Evolutionary conservation across 805 yeast genomes (phyloP), one percentile per base, ranked within the genome.

Genomic region (Starmerella sirachaensis): DNA sequence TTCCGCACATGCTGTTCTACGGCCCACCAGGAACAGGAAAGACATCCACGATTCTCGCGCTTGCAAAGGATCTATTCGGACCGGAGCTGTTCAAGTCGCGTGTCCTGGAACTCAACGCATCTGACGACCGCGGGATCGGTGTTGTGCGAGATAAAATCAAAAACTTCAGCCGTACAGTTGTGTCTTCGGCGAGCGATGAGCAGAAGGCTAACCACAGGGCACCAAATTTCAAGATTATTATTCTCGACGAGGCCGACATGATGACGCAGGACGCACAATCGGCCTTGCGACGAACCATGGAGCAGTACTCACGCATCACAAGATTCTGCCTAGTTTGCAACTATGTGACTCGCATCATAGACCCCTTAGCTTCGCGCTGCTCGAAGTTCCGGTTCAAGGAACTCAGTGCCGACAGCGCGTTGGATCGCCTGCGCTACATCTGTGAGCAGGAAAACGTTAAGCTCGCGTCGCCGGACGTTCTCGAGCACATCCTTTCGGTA

Each of bases 121-220:
- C 93, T 4, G 98, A 91, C 59, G 98, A 91, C 58, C 73, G 98
- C 62, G 98, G 98, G 48, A 91, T 91, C 49, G 94, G 84, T 51
- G 96, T 91, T 31, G 97, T 91, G n/a, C 72, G 99, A 47, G 91
- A 91, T 53, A 95, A 85, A 60, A 85, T 91, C 64, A 91, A 91
- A 66, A 85, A 79, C 50, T 91, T 91, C 63, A 96, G 97, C 12
- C 66, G 94, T 42, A 62, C 85, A 31, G 71, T 85, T 0, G 83
- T 86, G 1, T 78, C 95, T 0, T 79, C 78, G 43, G 93, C 96
- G 1, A 56, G 80, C 1, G 64, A 67, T 12, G 78, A 75, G 28
- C 91, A 80, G 50, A 59, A 70, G 35, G 71, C 63, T 28, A 69
- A 74, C 14, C 86, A 85, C 60, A 95, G 97, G 2, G 88, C 97